Evolutionary conservation across 163 green algal species (phyloP).

Genomic region (Scenedesmus sp.): DNA sequence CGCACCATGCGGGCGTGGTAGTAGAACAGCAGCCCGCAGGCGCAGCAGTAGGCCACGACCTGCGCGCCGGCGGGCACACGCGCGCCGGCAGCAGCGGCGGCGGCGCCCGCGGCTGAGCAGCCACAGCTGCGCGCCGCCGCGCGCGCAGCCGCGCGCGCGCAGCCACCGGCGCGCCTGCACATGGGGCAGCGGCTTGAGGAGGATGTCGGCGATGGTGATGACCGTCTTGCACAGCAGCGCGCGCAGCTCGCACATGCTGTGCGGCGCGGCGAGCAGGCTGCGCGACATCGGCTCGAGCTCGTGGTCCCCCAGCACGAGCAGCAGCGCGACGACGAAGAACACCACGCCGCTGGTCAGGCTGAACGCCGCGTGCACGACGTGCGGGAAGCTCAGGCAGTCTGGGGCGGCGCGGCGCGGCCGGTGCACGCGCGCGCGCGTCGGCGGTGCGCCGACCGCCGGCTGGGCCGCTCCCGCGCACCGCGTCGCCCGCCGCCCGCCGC

Average conservation of each 20-base stretch:
- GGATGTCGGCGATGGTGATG: conserved; percentile 56
- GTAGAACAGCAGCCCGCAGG: conserved; percentile 49
- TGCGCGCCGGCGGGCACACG: conserved; percentile 10
- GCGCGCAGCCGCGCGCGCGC: too few species aligned
- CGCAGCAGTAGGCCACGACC: conserved; percentile 44
- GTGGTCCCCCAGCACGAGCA: conserved; percentile 59
- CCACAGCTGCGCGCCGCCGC: too few species aligned
- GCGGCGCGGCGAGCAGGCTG: conserved; percentile 51
- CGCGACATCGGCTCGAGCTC: conserved; percentile 57
- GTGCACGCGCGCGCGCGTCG: background rate
- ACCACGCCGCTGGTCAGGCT: conserved; percentile 43
- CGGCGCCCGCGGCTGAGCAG: too few species aligned
- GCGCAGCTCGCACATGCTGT: conserved; percentile 56
- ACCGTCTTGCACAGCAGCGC: conserved; percentile 54
- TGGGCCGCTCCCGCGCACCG: background rate
- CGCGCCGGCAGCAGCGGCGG: background rate
- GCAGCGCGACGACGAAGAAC: conserved; percentile 51
- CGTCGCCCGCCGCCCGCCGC: background rate
- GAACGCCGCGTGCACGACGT: conserved; percentile 51
- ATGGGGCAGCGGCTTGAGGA: conserved; percentile 42
- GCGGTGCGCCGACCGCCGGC: background rate
- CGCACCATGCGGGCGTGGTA: conserved; percentile 42
- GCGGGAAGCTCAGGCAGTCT: conserved; percentile 55
- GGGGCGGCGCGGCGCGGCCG: background rate
- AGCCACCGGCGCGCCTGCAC: background rate